These are phyloP conservation scores for Hortiboletus flavorubellus DNA, from an alignment of 768 basidiomycete species.

Conservation along the genomic window DNA sequence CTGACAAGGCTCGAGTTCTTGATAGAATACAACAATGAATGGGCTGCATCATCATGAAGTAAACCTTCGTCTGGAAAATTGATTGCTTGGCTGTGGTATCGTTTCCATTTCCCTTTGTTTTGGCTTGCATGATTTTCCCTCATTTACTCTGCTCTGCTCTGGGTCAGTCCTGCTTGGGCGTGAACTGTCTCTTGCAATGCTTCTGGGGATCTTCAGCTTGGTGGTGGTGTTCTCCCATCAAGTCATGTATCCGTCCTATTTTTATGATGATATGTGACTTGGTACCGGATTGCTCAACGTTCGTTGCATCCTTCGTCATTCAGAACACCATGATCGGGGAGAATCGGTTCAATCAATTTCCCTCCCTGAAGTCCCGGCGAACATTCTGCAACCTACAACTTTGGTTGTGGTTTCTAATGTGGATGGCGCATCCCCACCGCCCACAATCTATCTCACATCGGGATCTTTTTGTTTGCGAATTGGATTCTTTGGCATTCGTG, in stretches of 20 bases:
- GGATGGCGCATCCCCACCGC: not conserved
- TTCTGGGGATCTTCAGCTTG: not conserved
- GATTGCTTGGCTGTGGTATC: slow-evolving; percentile 12
- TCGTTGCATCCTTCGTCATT: slow-evolving; percentile 10
- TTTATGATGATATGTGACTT: not conserved
- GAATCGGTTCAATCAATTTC: not conserved
- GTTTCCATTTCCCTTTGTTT: slow-evolving; percentile 3
- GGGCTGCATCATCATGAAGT: slow-evolving; percentile 9
- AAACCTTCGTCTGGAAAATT: not conserved
- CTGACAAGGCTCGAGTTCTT: slow-evolving; percentile 6
- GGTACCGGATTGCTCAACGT: not conserved
- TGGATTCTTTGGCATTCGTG: not conserved
- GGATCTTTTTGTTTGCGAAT: not conserved
- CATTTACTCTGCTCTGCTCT: slow-evolving; percentile 5
- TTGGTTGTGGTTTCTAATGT: slow-evolving; percentile 2
- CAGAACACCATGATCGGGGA: not conserved
- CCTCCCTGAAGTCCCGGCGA: slow-evolving; percentile 1
- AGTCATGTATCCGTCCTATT: not conserved
- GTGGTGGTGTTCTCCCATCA: not conserved
- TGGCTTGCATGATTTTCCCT: slow-evolving; percentile 1
- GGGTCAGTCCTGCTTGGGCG: slow-evolving; percentile 4
- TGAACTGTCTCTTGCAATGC: slow-evolving; percentile 3
- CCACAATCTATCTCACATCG: slow-evolving; percentile 3
- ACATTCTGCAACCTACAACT: not conserved
- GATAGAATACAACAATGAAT: slow-evolving; percentile 14